These are phyloP conservation scores for Tulasnella sp. DNA, from an alignment of 768 basidiomycete species.

Conservation along the genomic window DNA sequence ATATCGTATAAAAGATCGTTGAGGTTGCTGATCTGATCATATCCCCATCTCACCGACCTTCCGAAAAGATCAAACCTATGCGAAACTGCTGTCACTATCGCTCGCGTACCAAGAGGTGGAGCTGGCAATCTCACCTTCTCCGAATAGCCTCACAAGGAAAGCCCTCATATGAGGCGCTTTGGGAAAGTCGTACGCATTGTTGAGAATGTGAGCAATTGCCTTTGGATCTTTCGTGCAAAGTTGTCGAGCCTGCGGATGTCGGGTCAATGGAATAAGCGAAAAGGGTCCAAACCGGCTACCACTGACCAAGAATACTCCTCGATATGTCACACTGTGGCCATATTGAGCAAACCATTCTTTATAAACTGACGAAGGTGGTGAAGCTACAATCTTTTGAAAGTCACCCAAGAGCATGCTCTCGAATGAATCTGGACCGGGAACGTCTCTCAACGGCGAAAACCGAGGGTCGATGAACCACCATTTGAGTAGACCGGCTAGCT, in stretches of 20 bases:
- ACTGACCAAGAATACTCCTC: slow-evolving; percentile 25
- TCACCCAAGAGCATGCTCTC: slow-evolving; percentile 35
- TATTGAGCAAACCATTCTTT: slow-evolving; percentile 41
- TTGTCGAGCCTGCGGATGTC: neutral
- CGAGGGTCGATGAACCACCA: neutral
- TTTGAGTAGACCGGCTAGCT: neutral
- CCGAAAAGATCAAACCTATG: neutral
- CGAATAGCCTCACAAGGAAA: neutral
- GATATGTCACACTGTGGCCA: slow-evolving; percentile 36
- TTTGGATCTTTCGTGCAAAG: slow-evolving; percentile 8
- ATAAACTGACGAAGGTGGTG: slow-evolving; percentile 26
- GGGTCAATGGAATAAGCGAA: neutral
- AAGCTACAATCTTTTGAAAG: slow-evolving; percentile 32
- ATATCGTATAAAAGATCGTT: neutral
- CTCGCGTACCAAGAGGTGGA: neutral
- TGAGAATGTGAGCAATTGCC: slow-evolving; percentile 2
- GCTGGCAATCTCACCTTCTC: neutral
- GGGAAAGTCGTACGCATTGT: slow-evolving; percentile 7
- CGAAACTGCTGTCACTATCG: neutral
- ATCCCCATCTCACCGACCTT: neutral
- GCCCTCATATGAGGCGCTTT: neutral
- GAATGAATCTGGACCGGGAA: neutral
- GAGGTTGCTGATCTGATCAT: neutral
- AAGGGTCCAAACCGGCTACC: neutral
- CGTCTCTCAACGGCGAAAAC: neutral